Percentiles rank a stretch among this genome's conserved stretches.
Evolutionary conservation across 2,329 filamentous ascomycete genomes (phyloP).

Genomic region (Colletotrichum scovillei): DNA sequence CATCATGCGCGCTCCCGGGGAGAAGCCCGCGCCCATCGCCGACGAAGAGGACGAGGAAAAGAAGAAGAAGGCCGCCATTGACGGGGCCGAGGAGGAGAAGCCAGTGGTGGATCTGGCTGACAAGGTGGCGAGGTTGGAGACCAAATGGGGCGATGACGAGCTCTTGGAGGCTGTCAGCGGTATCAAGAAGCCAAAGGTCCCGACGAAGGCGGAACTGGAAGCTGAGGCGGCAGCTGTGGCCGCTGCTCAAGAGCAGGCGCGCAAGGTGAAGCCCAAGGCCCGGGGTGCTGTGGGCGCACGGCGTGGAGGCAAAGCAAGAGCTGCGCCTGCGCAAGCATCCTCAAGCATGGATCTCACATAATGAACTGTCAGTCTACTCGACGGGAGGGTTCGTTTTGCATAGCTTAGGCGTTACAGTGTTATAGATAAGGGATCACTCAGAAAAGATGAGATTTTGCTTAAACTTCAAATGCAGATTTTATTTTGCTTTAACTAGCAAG

Average conservation of each 20-base stretch:
- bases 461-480: slow-evolving; percentile 35
- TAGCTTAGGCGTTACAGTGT: slow-evolving; percentile 34
- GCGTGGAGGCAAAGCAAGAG: slow-evolving; percentile 43
- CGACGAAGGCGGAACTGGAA: slow-evolving; percentile 42
- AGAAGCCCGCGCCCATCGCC: background rate
- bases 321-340: slow-evolving; percentile 38
- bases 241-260: slow-evolving; percentile 41
- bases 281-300: slow-evolving; percentile 37
- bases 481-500: slow-evolving; percentile 31
- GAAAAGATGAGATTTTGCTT: slow-evolving; percentile 1
- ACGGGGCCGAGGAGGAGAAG: slow-evolving; percentile 14
- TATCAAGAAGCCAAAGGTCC: slow-evolving; percentile 47
- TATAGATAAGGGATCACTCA: slow-evolving; percentile 12
- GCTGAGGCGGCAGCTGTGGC: slow-evolving; percentile 39
- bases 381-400: slow-evolving; percentile 13
- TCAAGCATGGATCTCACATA: slow-evolving; percentile 35
- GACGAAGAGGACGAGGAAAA: slow-evolving; percentile 41
- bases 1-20: slow-evolving; percentile 56
- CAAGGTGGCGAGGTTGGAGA: slow-evolving; percentile 51
- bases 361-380: background rate
- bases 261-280: slow-evolving; percentile 39
- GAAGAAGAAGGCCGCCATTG: slow-evolving; percentile 39
- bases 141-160: slow-evolving; percentile 56
- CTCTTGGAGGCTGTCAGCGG: slow-evolving; percentile 60
- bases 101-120: slow-evolving; percentile 44